phyloP scores from a whole-genome alignment of 371 early-diverging fungal genomes.

The Mortierella sp. region DNA sequence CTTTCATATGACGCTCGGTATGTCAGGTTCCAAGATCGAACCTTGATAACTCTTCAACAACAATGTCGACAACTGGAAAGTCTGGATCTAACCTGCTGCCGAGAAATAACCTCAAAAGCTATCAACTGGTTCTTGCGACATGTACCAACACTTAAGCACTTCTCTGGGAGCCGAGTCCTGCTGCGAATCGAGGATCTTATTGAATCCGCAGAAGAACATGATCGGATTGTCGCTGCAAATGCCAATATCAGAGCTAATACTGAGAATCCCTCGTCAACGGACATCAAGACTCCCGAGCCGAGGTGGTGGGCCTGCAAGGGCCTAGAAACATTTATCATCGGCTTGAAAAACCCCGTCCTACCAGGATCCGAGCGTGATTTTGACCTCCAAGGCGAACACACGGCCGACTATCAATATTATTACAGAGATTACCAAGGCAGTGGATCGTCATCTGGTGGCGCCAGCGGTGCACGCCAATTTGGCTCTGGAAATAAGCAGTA shows the following conservation, averaged over 20 bases:
- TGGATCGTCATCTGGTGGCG: neutral
- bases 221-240: neutral
- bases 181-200: constrained; percentile 25
- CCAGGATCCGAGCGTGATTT: neutral
- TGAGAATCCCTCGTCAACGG: neutral
- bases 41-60: constrained; percentile 21
- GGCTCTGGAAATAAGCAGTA: neutral
- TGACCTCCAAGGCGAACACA: constrained; percentile 16
- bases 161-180: constrained; percentile 12
- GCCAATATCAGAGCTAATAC: neutral
- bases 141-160: constrained; percentile 15
- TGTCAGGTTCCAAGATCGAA: constrained; percentile 31
- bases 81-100: constrained; percentile 26
- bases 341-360: constrained; percentile 21
- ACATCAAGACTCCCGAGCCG: neutral
- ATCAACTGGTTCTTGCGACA: constrained; percentile 16
- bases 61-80: constrained; percentile 22
- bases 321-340: constrained; percentile 37
- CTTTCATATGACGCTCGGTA: constrained; percentile 30
- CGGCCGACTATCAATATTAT: constrained; percentile 25
- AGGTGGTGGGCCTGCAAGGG: constrained; percentile 25
- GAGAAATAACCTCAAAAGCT: constrained; percentile 24
- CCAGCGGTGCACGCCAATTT: neutral
- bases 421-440: constrained; percentile 20
- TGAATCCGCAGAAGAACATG: constrained; percentile 11